These are phyloP conservation scores for Rhynchosporium agropyri DNA, from an alignment of 2,329 filamentous ascomycete species.

Conservation along the genomic window DNA sequence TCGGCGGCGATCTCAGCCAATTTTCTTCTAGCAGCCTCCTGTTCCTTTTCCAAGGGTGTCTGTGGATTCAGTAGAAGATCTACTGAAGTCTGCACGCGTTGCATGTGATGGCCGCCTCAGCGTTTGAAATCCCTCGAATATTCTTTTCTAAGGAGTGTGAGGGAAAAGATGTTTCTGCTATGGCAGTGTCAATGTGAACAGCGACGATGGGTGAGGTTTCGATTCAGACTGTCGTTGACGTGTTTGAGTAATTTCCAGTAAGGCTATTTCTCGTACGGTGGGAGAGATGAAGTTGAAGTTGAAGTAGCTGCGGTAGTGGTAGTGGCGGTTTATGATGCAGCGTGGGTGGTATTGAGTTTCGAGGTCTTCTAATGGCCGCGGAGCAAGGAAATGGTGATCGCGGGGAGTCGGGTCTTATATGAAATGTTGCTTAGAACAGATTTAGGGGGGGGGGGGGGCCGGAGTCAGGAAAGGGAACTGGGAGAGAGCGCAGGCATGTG, in stretches of 20 bases:
- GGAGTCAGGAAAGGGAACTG: constrained; percentile 1
- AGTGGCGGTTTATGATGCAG: constrained; percentile 33
- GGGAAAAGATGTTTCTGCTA: background rate
- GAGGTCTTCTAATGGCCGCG: constrained; percentile 29
- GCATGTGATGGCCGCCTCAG: constrained; percentile 65
- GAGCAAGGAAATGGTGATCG: constrained; percentile 33
- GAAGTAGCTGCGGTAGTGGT: constrained; percentile 1
- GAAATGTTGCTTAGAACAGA: constrained; percentile 6
- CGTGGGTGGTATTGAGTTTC: constrained; percentile 28
- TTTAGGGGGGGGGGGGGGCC: constrained; percentile 12
- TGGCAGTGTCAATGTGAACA: background rate
- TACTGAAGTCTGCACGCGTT: constrained; percentile 72
- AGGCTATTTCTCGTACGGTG: background rate
- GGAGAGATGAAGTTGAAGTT: background rate
- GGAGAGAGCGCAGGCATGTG: too few species aligned
- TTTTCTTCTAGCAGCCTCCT: constrained; percentile 39
- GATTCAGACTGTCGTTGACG: background rate
- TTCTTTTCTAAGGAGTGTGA: constrained; percentile 3
- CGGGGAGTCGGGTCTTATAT: constrained; percentile 34
- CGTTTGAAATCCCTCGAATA: constrained; percentile 35
- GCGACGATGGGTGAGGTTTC: background rate
- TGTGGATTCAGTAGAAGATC: constrained; percentile 76
- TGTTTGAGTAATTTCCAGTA: background rate
- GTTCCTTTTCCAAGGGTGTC: constrained; percentile 43
- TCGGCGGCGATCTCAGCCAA: constrained; percentile 39